Evolutionary conservation across 176 grass and related monocot genomes (phyloP), one percentile per base, ranked within the genome.

Genomic region (Musa beccarii): DNA sequence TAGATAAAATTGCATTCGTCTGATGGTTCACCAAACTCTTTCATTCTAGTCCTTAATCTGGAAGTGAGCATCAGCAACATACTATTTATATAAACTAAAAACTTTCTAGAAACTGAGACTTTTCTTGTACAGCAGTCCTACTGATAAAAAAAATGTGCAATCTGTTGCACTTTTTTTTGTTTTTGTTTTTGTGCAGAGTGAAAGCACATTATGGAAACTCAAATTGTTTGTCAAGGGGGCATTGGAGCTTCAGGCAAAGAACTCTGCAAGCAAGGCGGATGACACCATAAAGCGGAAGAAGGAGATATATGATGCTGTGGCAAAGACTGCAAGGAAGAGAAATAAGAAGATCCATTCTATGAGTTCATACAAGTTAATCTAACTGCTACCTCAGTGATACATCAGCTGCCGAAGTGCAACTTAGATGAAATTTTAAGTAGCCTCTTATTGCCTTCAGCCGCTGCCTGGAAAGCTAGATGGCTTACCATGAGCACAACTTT

Each of bases 141-240:
- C n/a, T n/a, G 15, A 19, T 62, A n/a, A 17, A 62, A 62, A 20
- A 62, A 6, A 20, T 6, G n/a, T 19, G 13, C 15, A 20, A 15
- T 62, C 7, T 65, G 0, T 63, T 17, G 53, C 13, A 54, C 53
- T 54, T 2, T 54, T 63, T 20, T 62, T 11, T 53, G 23, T 59
- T 63, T 64, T 62, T 66, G n/a, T 28, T 23, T 52, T 49, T 55
- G 13, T 90, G 79, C 73, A 96, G 93, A 96, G 87, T 22, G 93
- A 92, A 74, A 84, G 84, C 22, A 92, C 93, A 59, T 84, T 96
- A 10, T 92, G 93, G 93, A 90, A 89, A 54, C 78, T 96, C 25
- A 96, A 92, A 75, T 90, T 88, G 68, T 96, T 92, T 83, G 89
- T 96, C 53, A 90, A 86, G 66, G 87, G 88, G 69, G 87, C 83